phyloP scores from a whole-genome alignment of 345 rosid species.

The Theobroma cacao region DNA sequence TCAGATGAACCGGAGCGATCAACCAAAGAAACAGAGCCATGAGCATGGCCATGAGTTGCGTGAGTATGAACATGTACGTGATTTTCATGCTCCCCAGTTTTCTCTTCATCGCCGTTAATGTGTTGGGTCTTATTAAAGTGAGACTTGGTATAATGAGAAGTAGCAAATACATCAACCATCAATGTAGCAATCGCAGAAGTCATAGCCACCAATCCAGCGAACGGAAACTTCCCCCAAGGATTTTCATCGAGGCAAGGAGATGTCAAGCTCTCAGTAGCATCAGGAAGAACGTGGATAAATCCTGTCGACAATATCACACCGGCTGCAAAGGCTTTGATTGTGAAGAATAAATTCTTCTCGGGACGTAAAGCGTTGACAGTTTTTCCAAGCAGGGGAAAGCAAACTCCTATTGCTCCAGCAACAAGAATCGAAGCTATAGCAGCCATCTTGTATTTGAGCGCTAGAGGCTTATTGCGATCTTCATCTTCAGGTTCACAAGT shows the following conservation, averaged over 20 bases:
- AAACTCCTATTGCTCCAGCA: slow-evolving; percentile 46
- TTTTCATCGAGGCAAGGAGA: slow-evolving; percentile 40
- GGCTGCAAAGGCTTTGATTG: slow-evolving; percentile 53
- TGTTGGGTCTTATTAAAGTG: background rate
- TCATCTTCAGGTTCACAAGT: too few species aligned
- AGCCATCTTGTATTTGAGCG: background rate
- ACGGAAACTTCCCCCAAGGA: slow-evolving; percentile 51
- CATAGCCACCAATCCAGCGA: slow-evolving; percentile 53
- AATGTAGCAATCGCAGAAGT: slow-evolving; percentile 36
- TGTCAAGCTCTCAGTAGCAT: slow-evolving; percentile 42
- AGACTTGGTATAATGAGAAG: slow-evolving; percentile 27
- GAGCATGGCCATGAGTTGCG: slow-evolving; percentile 42
- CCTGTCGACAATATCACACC: slow-evolving; percentile 55
- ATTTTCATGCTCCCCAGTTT: slow-evolving; percentile 31
- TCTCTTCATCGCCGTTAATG: background rate
- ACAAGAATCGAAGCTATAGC: slow-evolving; percentile 49
- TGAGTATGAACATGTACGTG: slow-evolving; percentile 25
- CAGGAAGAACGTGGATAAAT: slow-evolving; percentile 53
- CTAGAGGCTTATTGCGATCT: too few species aligned
- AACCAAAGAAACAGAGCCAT: slow-evolving; percentile 18
- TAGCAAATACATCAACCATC: slow-evolving; percentile 51
- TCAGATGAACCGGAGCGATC: slow-evolving; percentile 12
- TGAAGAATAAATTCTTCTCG: slow-evolving; percentile 37
- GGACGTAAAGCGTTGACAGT: slow-evolving; percentile 34
- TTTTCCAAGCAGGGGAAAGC: slow-evolving; percentile 46